Conservation (phyloP, 768 basidiomycete species). For the Agaricus bisporus region DNA sequence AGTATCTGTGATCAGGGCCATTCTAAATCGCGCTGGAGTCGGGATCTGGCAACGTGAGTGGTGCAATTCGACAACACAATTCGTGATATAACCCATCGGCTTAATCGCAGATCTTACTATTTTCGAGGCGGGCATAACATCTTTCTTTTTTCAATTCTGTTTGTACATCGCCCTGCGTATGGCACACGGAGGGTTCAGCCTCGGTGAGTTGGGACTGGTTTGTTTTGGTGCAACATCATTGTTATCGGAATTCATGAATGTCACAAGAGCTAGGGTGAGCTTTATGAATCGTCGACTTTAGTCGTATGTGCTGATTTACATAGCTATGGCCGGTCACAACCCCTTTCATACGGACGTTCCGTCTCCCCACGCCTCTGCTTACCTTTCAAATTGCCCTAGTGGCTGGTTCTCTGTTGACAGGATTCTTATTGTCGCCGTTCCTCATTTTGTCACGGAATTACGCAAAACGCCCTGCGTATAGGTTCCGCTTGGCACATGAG, state of each 20-base stretch:
- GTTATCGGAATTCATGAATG: constrained; percentile 78
- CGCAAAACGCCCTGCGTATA: constrained; percentile 77
- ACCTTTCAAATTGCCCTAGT: constrained; percentile 91
- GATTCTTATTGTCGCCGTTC: constrained; percentile 90
- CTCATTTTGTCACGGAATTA: constrained; percentile 89
- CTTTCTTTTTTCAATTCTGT: constrained; percentile 86
- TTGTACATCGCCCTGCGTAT: constrained; percentile 86
- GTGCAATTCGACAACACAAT: constrained; percentile 2
- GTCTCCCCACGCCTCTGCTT: constrained; percentile 87
- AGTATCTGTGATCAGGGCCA: constrained; percentile 43
- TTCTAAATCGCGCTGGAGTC: constrained; percentile 34
- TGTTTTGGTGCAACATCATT: constrained; percentile 84
- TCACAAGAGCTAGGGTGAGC: constrained; percentile 78
- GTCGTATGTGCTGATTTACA: neutral
- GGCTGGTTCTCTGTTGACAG: constrained; percentile 86
- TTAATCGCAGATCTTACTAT: constrained; percentile 58
- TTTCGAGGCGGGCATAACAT: constrained; percentile 66
- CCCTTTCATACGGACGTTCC: constrained; percentile 85
- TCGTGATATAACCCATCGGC: neutral
- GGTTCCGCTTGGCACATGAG: constrained; percentile 79
- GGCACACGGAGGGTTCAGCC: constrained; percentile 90
- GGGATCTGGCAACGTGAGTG: constrained; percentile 70
- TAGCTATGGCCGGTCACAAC: constrained; percentile 79
- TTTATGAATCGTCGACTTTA: neutral
- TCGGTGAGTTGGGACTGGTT: constrained; percentile 89